A percentile compares a stretch with the other conserved stretches of the same genome.
Conservation (phyloP, 192 early-diverging fungal genomes). For the Haplosporangium gracile region DNA sequence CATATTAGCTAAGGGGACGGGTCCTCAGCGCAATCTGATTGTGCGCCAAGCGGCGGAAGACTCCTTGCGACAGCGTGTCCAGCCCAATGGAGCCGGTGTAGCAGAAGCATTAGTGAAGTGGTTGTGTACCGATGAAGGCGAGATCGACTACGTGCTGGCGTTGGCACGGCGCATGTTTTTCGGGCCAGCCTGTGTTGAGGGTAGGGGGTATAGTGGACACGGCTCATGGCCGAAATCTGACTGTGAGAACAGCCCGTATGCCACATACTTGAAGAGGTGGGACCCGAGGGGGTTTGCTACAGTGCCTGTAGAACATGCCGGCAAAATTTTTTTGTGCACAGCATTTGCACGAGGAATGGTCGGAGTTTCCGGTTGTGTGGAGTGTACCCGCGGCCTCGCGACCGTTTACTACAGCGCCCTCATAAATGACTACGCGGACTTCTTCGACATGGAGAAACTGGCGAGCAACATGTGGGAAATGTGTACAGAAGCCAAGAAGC, state of each 20-base stretch:
- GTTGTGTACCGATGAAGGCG: conserved; percentile 4
- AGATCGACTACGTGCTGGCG: conserved; percentile 1
- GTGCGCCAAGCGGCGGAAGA: conserved; percentile 4
- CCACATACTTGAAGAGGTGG: no score
- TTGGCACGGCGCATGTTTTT: conserved; percentile 9
- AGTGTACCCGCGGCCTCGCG: no score
- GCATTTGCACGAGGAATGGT: no score
- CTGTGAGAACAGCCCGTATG: conserved; percentile 4
- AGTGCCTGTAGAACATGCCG: no score
- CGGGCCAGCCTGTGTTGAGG: conserved; percentile 5
- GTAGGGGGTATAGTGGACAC: not conserved
- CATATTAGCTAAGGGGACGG: conserved; percentile 4
- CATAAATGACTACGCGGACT: no score
- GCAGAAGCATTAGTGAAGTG: conserved; percentile 4
- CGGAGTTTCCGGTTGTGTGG: no score
- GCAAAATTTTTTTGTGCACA: no score
- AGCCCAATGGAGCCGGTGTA: not conserved
- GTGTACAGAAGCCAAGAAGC: no score
- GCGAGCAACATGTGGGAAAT: no score
- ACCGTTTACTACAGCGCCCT: no score
- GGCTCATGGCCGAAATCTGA: conserved; percentile 8
- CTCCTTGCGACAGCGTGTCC: conserved; percentile 3
- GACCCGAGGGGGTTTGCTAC: no score
- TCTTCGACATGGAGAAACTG: no score
- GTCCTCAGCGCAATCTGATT: not conserved